Evolutionary conservation across 2,329 filamentous ascomycete species (phyloP).

Genomic region (Pestalotiopsis sp.): DNA sequence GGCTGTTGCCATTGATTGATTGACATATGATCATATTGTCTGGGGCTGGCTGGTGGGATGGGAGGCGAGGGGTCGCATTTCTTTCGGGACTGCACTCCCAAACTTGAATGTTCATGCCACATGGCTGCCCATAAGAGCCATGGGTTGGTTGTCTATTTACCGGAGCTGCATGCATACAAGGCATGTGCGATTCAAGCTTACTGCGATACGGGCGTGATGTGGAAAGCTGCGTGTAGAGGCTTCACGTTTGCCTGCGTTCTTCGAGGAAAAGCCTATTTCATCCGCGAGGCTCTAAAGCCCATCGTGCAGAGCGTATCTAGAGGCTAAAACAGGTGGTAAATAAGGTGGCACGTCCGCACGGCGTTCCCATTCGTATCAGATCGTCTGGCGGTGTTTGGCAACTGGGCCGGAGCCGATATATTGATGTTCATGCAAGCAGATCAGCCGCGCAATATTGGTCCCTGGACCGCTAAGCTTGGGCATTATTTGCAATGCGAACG

Average conservation of each 20-base stretch:
- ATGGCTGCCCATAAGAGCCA: background rate
- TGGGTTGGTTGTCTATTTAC: background rate
- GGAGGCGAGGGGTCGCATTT: background rate
- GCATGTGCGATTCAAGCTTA: background rate
- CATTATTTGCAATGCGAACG: background rate
- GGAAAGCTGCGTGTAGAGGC: background rate
- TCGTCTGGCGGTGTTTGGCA: background rate
- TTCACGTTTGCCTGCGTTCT: background rate
- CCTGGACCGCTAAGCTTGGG: background rate
- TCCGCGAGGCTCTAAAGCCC: background rate
- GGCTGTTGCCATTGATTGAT: background rate
- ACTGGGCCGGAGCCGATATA: background rate
- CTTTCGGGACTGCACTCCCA: background rate
- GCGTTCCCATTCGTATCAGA: background rate
- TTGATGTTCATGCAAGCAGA: slow-evolving; percentile 6
- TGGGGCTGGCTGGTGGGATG: background rate
- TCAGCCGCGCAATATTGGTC: background rate
- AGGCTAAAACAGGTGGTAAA: background rate
- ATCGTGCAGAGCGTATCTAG: background rate
- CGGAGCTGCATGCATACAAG: no score
- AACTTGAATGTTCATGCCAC: background rate
- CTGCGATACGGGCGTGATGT: background rate
- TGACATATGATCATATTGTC: background rate
- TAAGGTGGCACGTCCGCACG: background rate
- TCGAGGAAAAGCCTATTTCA: background rate